Evolutionary conservation across 139 green algal species (phyloP), one percentile per base, ranked within the genome.

Genomic region (Desmodesmus armatus): DNA sequence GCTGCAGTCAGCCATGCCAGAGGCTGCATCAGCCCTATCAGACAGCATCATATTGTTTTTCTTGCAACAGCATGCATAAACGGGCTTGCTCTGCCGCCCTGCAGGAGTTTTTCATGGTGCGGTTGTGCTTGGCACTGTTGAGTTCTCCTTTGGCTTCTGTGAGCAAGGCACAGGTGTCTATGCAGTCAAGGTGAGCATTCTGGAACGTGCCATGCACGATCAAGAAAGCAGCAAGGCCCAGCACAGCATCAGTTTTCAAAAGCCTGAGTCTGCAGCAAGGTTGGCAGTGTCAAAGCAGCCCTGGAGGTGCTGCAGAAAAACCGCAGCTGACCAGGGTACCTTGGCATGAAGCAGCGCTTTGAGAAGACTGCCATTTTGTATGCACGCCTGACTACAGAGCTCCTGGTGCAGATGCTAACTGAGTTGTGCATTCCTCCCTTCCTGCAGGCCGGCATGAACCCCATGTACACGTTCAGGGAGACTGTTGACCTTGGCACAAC

Each of bases 101-200:
- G 91, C 90, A 5, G 91, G 91, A 3, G 85, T 95, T 19, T 96
- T 96, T 72, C 93, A 96, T 70, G 83, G 83, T 3, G 74, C 60
- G 40, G 35, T 83, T 11, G 49, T 67, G 40, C 15, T 91, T 3
- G 87, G 91, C 43, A 88, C 89, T 1, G 62, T 91, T 3, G 93
- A 96, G 83, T 96, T 90, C 87, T 94, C 89, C 33, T 96, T 93
- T 86, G 94, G 94, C 0, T 96, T 87, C 63, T 94, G 91, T 78
- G 92, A 96, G 25, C n/a, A 25, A 3, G 93, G 93, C n/a, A 91
- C 87, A 2, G 94, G 94, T 5, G 92, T 94, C 51, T 97, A 96
- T 19, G 76, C 76, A n/a, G 76, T 72, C 13, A 25, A 72, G 76
- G 51, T 69, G 27, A 43, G 51, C 66, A 74, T 0, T n/a, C 2